A percentile compares a stretch with the other conserved stretches of the same genome.
Conservation (phyloP, 1,284 basidiomycete genomes). For the Gomphus bonarii region DNA sequence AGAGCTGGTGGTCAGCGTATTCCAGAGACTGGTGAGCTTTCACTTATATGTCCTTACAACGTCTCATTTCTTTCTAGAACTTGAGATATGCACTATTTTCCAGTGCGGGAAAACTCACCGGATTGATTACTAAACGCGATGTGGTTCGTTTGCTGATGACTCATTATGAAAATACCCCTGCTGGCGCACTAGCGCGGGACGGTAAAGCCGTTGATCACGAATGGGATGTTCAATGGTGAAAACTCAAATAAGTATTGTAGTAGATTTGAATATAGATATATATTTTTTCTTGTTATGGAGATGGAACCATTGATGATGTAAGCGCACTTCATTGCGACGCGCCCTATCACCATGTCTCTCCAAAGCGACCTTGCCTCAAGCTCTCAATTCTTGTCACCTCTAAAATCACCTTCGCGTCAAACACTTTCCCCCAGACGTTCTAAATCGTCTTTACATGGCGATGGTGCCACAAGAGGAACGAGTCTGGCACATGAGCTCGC, state of each 20-base stretch:
- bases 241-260: not conserved
- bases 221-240: constrained; percentile 6
- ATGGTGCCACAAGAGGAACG: constrained; percentile 32
- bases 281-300: not conserved
- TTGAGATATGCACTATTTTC: constrained; percentile 59
- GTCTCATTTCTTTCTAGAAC: constrained; percentile 34
- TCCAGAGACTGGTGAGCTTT: constrained; percentile 53
- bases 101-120: constrained; percentile 43
- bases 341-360: constrained; percentile 5
- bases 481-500: constrained; percentile 71
- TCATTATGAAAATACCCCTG: constrained; percentile 47
- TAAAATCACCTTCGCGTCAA: constrained; percentile 39
- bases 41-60: not conserved
- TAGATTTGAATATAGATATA: not conserved
- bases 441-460: constrained; percentile 31
- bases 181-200: constrained; percentile 15
- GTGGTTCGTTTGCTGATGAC: constrained; percentile 49
- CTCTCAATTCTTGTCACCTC: constrained; percentile 23
- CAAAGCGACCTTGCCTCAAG: constrained; percentile 10
- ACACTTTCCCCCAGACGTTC: constrained; percentile 34
- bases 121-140: constrained; percentile 60
- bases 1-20: constrained; percentile 60
- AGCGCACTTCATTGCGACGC: not conserved
- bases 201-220: constrained; percentile 10
- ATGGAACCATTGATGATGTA: not conserved